Conservation (phyloP, 441 rosid genomes). For the Corymbia calophylla region DNA sequence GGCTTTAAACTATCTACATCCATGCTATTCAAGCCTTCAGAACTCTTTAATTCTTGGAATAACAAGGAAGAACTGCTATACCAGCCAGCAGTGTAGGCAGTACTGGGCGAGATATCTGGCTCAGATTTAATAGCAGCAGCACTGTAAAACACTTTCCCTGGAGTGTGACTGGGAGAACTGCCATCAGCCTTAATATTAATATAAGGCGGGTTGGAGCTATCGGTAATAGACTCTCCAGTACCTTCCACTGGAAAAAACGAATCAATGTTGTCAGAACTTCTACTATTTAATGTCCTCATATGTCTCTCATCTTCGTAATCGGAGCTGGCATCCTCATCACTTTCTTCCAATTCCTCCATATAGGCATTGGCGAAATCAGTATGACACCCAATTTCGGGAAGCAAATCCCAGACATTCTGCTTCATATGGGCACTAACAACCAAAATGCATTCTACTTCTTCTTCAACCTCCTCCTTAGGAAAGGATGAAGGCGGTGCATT, state of each 20-base stretch:
- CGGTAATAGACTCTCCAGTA: conserved; percentile 40
- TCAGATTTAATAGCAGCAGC: conserved; percentile 11
- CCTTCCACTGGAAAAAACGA: conserved; percentile 37
- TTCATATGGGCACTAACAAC: conserved; percentile 64
- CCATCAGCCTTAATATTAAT: conserved; percentile 7
- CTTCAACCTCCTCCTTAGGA: conserved; percentile 40
- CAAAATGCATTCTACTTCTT: conserved; percentile 62
- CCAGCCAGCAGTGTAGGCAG: conserved; percentile 12
- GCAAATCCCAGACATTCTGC: conserved; percentile 50
- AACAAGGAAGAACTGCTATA: conserved; percentile 16
- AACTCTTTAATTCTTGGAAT: conserved; percentile 11
- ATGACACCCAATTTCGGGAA: conserved; percentile 44
- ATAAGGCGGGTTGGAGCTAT: conserved; percentile 1
- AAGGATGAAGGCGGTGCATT: conserved; percentile 15
- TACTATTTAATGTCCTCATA: conserved; percentile 5
- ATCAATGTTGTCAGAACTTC: conserved; percentile 21
- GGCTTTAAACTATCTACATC: conserved; percentile 11
- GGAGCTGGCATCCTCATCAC: conserved; percentile 31
- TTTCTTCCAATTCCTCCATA: conserved; percentile 64
- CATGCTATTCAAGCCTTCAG: conserved; percentile 1
- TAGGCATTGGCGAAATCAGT: conserved; percentile 67
- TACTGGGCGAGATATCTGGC: conserved; percentile 4
- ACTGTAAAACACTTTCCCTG: not conserved
- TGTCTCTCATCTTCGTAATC: conserved; percentile 4
- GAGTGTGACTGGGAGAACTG: conserved; percentile 1